phyloP scores from a whole-genome alignment of 1,284 basidiomycete species.

The Bondarzewia mesenterica region DNA sequence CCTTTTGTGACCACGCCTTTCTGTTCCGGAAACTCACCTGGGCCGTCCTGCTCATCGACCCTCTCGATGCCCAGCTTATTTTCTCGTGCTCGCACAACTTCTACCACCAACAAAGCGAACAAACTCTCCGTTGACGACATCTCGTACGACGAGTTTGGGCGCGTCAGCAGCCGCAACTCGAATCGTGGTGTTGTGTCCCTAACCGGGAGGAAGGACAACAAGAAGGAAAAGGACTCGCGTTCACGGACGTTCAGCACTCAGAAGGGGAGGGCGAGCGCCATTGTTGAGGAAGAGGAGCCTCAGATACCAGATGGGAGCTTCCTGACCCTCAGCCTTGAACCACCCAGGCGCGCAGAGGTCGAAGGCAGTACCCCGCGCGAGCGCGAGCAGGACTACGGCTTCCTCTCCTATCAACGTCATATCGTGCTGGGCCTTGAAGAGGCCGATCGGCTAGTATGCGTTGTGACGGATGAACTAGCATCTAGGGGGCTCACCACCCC shows the following conservation, averaged over 20 bases:
- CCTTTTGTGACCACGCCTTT: not conserved
- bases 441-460: conserved; percentile 59
- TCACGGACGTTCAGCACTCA: conserved; percentile 31
- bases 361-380: conserved; percentile 19
- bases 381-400: conserved; percentile 53
- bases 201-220: conserved; percentile 30
- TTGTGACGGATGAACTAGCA: conserved; percentile 64
- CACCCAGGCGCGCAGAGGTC: conserved; percentile 24
- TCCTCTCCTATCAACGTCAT: conserved; percentile 62
- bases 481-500: conserved; percentile 78
- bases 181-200: conserved; percentile 21
- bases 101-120: conserved; percentile 34
- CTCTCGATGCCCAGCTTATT: conserved; percentile 49
- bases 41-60: not conserved
- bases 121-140: conserved; percentile 11
- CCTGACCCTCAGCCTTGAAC: conserved; percentile 49
- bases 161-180: conserved; percentile 40
- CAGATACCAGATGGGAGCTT: conserved; percentile 57
- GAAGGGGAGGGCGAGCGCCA: conserved; percentile 9
- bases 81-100: conserved; percentile 45
- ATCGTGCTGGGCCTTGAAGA: conserved; percentile 73
- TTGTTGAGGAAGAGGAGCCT: conserved; percentile 24
- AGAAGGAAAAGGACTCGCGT: conserved; percentile 28
- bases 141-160: conserved; percentile 58
- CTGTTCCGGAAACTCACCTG: not conserved